phyloP scores from a whole-genome alignment of 73 alveolate species.

The Tetrahymena thermophila region DNA sequence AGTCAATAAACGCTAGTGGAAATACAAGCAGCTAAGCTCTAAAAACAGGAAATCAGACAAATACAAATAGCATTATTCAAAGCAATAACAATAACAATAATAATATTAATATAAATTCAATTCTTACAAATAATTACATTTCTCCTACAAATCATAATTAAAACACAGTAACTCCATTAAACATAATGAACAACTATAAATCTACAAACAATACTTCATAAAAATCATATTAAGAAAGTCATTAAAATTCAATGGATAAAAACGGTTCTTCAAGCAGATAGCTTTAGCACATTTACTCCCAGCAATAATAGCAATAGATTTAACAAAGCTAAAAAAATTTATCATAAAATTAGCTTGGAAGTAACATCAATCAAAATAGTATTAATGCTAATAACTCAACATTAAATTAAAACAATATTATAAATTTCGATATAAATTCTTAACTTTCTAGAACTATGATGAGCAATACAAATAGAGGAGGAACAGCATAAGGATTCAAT shows the following conservation, averaged over 20 bases:
- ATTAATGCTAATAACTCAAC: not conserved
- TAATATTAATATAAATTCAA: not conserved
- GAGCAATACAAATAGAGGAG: not conserved
- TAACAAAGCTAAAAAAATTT: not conserved
- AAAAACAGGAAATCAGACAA: not conserved
- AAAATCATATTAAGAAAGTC: not conserved
- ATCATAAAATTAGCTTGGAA: not conserved
- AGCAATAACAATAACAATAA: not conserved
- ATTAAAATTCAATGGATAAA: not conserved
- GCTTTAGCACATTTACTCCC: not conserved
- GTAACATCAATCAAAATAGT: not conserved
- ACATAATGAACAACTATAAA: not conserved
- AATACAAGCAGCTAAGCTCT: not conserved
- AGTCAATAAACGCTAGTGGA: not conserved
- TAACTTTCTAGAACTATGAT: not conserved
- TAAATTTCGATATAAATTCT: not conserved
- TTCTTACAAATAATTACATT: not conserved
- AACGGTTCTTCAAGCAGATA: not conserved
- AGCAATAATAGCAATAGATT: not conserved
- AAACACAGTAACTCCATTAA: not conserved
- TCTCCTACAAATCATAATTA: not conserved
- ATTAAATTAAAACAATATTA: not conserved
- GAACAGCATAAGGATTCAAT: not conserved
- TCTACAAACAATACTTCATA: not conserved
- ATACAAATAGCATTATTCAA: not conserved